Percentiles rank a stretch among this genome's conserved stretches.
These are phyloP conservation scores for Aspergillus melleus DNA, from an alignment of 2,329 filamentous ascomycete genomes.

Conservation along the genomic window DNA sequence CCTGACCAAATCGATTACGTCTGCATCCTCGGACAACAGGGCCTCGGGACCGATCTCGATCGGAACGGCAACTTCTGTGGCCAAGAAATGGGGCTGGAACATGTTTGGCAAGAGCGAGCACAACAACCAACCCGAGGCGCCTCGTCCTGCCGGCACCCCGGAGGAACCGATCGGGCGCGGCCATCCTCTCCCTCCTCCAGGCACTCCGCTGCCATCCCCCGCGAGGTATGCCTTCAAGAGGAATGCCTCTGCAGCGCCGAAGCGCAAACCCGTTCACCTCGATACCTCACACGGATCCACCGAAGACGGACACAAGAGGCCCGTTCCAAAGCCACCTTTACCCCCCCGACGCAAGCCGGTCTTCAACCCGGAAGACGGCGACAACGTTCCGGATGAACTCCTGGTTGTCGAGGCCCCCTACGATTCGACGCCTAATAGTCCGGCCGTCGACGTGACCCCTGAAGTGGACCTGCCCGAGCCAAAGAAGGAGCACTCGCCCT, in stretches of 20 bases:
- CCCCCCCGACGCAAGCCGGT: conserved; percentile 48
- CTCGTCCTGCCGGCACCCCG: conserved; percentile 45
- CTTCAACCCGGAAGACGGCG: conserved; percentile 31
- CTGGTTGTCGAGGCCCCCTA: conserved; percentile 66
- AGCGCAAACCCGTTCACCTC: conserved; percentile 62
- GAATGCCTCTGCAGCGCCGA: conserved; percentile 59
- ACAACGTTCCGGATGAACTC: conserved; percentile 51
- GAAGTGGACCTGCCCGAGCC: conserved; percentile 17
- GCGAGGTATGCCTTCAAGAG: conserved; percentile 59
- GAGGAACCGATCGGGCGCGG: conserved; percentile 78
- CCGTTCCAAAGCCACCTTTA: conserved; percentile 45
- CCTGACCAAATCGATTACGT: conserved; percentile 26
- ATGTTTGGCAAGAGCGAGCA: conserved; percentile 48
- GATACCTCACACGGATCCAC: conserved; percentile 36
- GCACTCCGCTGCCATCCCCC: conserved; percentile 72
- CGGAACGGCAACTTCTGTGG: conserved; percentile 54
- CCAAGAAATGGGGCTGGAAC: conserved; percentile 61
- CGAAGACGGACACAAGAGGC: conserved; percentile 33
- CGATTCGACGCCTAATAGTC: conserved; percentile 56
- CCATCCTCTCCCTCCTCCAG: conserved; percentile 77
- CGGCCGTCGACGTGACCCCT: conserved; percentile 23
- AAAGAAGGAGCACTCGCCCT: background rate
- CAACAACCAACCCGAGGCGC: conserved; percentile 42
- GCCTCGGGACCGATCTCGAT: conserved; percentile 45
- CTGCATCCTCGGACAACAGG: conserved; percentile 34